phyloP scores from a whole-genome alignment of 345 rosid species.

The Eucalyptus curtisii region DNA sequence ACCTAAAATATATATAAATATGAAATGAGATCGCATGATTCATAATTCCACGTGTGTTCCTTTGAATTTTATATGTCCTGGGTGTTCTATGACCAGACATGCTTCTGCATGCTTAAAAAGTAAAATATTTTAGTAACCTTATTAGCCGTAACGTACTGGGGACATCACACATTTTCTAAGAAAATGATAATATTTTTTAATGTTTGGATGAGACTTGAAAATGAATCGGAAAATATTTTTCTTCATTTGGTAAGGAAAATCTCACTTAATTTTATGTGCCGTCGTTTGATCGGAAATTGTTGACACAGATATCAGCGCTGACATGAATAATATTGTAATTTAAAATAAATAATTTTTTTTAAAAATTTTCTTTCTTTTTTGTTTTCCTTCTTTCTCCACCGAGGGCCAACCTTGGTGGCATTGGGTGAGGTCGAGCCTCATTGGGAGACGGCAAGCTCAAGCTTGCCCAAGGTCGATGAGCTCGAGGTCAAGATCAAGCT shows the following conservation, averaged over 20 bases:
- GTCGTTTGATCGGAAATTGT: too few species aligned
- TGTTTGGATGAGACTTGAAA: too few species aligned
- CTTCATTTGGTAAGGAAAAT: neutral
- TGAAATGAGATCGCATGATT: too few species aligned
- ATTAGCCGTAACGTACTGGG: rapidly evolving
- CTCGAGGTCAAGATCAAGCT: neutral
- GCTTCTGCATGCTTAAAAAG: too few species aligned
- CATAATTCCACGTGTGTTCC: rapidly evolving
- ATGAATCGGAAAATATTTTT: rapidly evolving
- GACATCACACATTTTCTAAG: neutral
- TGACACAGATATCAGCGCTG: rapidly evolving
- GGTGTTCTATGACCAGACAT: too few species aligned
- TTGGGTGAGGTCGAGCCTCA: neutral
- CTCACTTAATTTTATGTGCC: neutral
- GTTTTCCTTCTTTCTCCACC: neutral
- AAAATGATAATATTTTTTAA: too few species aligned
- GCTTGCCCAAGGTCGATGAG: rapidly evolving
- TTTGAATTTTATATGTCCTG: rapidly evolving
- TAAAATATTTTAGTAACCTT: too few species aligned
- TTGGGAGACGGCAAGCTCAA: rapidly evolving
- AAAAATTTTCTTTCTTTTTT: too few species aligned
- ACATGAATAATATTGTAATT: neutral
- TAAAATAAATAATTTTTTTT: too few species aligned
- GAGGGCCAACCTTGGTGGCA: too few species aligned
- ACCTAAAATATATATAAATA: too few species aligned